Percentiles rank a stretch among this genome's conserved stretches.
Conservation (phyloP, 441 rosid genomes). For the Bocquillonia castaneifolia region DNA sequence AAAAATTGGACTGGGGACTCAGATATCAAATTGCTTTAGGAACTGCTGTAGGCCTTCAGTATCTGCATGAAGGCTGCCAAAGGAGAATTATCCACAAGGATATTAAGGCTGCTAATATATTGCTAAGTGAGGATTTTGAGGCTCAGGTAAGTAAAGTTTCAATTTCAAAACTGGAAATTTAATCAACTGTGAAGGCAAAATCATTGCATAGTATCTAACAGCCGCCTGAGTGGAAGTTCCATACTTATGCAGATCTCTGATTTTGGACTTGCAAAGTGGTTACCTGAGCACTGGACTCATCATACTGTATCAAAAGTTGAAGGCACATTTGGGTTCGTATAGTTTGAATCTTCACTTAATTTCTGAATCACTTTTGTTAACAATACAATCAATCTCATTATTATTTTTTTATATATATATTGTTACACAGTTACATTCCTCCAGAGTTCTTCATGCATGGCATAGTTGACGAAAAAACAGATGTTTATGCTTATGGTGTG, state of each 20-base stretch:
- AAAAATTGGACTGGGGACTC: constrained; percentile 54
- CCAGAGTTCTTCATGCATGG: constrained; percentile 96
- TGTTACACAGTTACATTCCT: constrained; percentile 69
- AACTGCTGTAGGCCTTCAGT: constrained; percentile 71
- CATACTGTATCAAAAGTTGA: constrained; percentile 73
- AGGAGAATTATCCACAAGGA: constrained; percentile 94
- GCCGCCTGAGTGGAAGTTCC: not conserved
- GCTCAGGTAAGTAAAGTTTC: constrained; percentile 52
- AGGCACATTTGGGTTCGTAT: constrained; percentile 95
- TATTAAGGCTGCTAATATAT: constrained; percentile 82
- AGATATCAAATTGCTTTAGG: constrained; percentile 74
- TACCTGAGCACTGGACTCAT: constrained; percentile 91
- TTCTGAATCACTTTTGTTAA: constrained; percentile 10
- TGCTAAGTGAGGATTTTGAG: constrained; percentile 77
- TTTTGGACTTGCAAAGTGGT: constrained; percentile 90
- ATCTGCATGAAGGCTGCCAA: constrained; percentile 89
- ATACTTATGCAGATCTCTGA: constrained; percentile 64
- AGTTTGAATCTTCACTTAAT: not conserved
- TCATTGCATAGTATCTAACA: constrained; percentile 6
- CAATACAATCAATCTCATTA: constrained; percentile 2
- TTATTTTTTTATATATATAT: too few relatives aligned
- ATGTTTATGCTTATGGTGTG: constrained; percentile 87
- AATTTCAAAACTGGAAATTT: constrained; percentile 1
- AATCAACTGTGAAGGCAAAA: not conserved
- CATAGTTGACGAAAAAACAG: constrained; percentile 83